Percentiles rank a stretch among this genome's conserved stretches.
phyloP scores from a whole-genome alignment of 805 yeast species.

The Hanseniaspora hatyaiensis region DNA sequence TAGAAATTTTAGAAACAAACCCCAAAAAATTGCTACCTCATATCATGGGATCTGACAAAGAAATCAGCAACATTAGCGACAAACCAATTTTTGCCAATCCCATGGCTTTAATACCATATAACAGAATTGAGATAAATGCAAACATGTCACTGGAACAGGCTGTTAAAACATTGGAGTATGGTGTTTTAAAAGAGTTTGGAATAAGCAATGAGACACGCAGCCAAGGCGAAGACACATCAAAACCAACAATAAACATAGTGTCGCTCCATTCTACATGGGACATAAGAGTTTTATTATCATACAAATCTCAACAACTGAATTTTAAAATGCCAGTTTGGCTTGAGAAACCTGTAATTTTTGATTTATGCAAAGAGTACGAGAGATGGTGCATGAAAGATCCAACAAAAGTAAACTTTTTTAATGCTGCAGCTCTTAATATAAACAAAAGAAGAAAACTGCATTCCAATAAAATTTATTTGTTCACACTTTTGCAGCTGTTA shows the following conservation, averaged over 20 bases:
- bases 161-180: slow-evolving; percentile 41
- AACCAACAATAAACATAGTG: slow-evolving; percentile 48
- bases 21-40: slow-evolving; percentile 4
- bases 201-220: neutral
- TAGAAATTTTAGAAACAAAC: slow-evolving; percentile 2
- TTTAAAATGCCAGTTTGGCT: slow-evolving; percentile 62
- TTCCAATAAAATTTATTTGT: slow-evolving; percentile 15
- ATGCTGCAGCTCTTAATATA: slow-evolving; percentile 18
- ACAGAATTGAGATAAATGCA: slow-evolving; percentile 16
- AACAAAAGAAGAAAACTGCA: slow-evolving; percentile 26
- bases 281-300: slow-evolving; percentile 61
- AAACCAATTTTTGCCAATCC: slow-evolving; percentile 13
- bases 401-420: slow-evolving; percentile 18
- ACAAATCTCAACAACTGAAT: slow-evolving; percentile 70
- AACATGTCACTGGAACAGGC: slow-evolving; percentile 49
- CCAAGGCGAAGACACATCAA: too few relatives aligned
- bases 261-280: slow-evolving; percentile 56
- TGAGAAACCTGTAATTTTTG: slow-evolving; percentile 66
- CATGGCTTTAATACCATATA: slow-evolving; percentile 15
- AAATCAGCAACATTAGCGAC: neutral
- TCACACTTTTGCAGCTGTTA: slow-evolving; percentile 13
- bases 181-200: slow-evolving; percentile 24
- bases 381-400: slow-evolving; percentile 62
- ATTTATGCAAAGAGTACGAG: slow-evolving; percentile 57
- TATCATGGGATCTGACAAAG: slow-evolving; percentile 1